Evolutionary conservation across 1,139 yeast species (phyloP), one percentile per base, ranked within the genome.

Genomic region (Arxiozyma slooffiae): DNA sequence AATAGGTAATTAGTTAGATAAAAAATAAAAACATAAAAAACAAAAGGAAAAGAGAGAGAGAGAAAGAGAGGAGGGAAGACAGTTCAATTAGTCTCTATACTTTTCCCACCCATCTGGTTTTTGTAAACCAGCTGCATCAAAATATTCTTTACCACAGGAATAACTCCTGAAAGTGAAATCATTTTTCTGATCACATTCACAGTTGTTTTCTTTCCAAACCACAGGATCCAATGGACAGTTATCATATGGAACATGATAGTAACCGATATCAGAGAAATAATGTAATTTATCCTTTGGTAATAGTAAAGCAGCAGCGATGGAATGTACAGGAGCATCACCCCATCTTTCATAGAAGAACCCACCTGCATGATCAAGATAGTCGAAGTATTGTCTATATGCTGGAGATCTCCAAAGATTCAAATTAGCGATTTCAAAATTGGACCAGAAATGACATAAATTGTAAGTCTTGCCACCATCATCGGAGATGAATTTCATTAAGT

Each of bases 281-380:
- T 86, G 92, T 52, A 85, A 68, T 63, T 78, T 75, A 48, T 77
- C 80, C 64, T 77, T 77, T 53, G 82, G 79, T 60, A 86, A 69
- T 68, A 86, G 81, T 53, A 86, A 69, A 7, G 89, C 74, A 17
- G 84, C 95, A 17, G 92, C 95, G 60, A 87, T 80, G 16, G 95
- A 84, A 65, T 87, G 95, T 40, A 87, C 82, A 37, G 95, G 95
- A 37, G 95, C 95, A 69, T 87, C 95, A 53, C 95, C 95, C 95
- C 95, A 86, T 65, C 95, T 78, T 69, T 87, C 95, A 65, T 87
- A 87, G 70, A 85, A 87, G 71, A 87, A 87, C 9, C 95, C 95
- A 60, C 95, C 95, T 17, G 86, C 78, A 58, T 78, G 70, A 67
- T 86, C 96, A 61, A 86, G 75, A 60, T 75, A 71, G 34, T 84